A percentile compares a stretch with the other conserved stretches of the same genome.
These are phyloP conservation scores for Berberis vulgaris DNA, from an alignment of 164 flowering plant genomes.

Conservation along the genomic window DNA sequence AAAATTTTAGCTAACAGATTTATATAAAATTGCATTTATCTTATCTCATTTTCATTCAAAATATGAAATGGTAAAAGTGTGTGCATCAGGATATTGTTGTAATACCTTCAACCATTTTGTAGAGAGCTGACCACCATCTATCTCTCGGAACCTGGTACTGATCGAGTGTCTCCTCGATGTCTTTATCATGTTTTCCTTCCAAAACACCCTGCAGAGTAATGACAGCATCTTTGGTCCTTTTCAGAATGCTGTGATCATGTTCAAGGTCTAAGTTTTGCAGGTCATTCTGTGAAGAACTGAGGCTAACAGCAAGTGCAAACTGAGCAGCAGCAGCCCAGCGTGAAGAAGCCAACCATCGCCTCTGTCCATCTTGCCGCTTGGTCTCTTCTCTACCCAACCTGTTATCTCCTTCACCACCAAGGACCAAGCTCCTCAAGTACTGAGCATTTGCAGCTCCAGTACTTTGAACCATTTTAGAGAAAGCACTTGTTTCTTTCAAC, in stretches of 20 bases:
- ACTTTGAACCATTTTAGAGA: conserved; percentile 97
- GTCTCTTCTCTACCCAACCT: conserved; percentile 29
- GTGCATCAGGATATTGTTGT: background rate
- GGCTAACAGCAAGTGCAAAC: conserved; percentile 79
- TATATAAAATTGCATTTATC: too few species aligned
- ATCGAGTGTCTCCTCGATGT: conserved; percentile 61
- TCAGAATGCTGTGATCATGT: conserved; percentile 64
- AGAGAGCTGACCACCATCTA: conserved; percentile 94
- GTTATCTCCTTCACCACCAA: conserved; percentile 28
- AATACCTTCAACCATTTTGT: conserved; percentile 90
- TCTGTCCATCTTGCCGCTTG: conserved; percentile 42
- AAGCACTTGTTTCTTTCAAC: conserved; percentile 58
- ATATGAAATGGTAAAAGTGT: background rate
- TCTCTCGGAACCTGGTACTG: conserved; percentile 59
- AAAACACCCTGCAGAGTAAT: conserved; percentile 70
- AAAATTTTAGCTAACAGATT: too few species aligned
- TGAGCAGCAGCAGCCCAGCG: conserved; percentile 97
- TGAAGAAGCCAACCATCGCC: conserved; percentile 87
- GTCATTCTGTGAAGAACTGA: conserved; percentile 84
- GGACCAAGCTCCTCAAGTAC: conserved; percentile 71
- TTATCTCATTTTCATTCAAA: background rate
- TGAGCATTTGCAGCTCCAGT: conserved; percentile 98
- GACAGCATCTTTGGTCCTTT: conserved; percentile 81
- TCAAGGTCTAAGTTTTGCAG: conserved; percentile 61
- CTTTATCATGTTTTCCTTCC: conserved; percentile 84